phyloP scores from a whole-genome alignment of 495 filamentous ascomycete species.

The Pyrenula aspistea region DNA sequence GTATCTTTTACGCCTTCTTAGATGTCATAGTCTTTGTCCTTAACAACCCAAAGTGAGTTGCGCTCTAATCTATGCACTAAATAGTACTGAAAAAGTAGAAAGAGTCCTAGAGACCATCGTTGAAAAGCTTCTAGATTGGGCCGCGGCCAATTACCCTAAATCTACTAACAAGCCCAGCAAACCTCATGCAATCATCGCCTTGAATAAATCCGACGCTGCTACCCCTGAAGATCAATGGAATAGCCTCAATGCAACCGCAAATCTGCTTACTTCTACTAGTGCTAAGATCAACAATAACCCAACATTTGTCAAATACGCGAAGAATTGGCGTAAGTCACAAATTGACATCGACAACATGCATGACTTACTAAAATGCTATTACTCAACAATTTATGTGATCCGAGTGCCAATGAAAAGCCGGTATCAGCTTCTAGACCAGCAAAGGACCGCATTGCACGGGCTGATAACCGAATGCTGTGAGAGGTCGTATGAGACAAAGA shows the following conservation, averaged over 20 bases:
- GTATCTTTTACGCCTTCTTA: slow-evolving; percentile 35
- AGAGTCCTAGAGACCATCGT: not conserved
- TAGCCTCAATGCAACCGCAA: not conserved
- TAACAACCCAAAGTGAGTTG: slow-evolving; percentile 28
- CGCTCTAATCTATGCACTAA: not conserved
- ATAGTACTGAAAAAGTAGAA: not conserved
- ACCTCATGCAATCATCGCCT: not conserved
- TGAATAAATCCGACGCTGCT: not conserved
- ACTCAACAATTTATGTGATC: slow-evolving; percentile 13
- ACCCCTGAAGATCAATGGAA: not conserved
- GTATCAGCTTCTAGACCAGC: slow-evolving; percentile 6
- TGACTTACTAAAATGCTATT: slow-evolving; percentile 24
- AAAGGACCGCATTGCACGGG: slow-evolving; percentile 10
- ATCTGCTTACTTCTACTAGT: not conserved
- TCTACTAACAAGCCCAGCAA: not conserved
- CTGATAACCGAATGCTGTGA: slow-evolving; percentile 4
- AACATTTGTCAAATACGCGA: not conserved
- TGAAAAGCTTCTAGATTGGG: not conserved
- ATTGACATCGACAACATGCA: slow-evolving; percentile 13
- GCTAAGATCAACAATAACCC: not conserved
- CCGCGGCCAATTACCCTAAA: not conserved
- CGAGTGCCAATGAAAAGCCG: slow-evolving; percentile 11
- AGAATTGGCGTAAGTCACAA: slow-evolving; percentile 4
- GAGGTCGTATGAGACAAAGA: slow-evolving; percentile 8
- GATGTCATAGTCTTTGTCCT: slow-evolving; percentile 42